Conservation (phyloP, 176 grass and related monocot species). For the Oryza meridionalis region DNA sequence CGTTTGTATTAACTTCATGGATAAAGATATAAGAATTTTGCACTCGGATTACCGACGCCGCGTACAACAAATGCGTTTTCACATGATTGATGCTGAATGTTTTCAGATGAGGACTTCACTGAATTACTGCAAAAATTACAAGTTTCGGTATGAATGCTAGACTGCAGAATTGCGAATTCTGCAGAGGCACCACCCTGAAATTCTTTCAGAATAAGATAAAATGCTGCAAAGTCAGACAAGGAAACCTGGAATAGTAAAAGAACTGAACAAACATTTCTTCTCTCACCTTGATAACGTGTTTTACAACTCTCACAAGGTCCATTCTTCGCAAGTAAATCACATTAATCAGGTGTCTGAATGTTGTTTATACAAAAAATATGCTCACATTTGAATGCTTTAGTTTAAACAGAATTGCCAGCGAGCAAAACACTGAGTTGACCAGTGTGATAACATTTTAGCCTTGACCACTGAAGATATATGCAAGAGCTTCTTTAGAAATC, state of each 20-base stretch:
- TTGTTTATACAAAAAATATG: neutral
- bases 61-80: neutral
- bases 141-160: conserved; percentile 14
- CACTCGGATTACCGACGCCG: neutral
- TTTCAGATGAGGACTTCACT: neutral
- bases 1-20: conserved; percentile 18
- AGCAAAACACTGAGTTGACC: neutral
- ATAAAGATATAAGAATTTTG: neutral
- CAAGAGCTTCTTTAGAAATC: neutral
- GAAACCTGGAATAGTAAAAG: neutral
- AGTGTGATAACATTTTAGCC: neutral
- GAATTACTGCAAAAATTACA: neutral
- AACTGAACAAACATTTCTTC: neutral
- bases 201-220: neutral
- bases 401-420: neutral
- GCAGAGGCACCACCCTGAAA: neutral
- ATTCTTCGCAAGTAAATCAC: neutral
- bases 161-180: neutral
- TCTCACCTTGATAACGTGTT: neutral
- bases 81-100: neutral
- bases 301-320: neutral
- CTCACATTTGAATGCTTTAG: conserved; percentile 1
- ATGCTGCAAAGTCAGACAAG: conserved; percentile 31
- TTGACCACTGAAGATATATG: neutral
- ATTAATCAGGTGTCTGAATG: neutral